A percentile compares a stretch with the other conserved stretches of the same genome.
Evolutionary conservation across 768 basidiomycete species (phyloP).

Genomic region (Mrakia gelida): DNA sequence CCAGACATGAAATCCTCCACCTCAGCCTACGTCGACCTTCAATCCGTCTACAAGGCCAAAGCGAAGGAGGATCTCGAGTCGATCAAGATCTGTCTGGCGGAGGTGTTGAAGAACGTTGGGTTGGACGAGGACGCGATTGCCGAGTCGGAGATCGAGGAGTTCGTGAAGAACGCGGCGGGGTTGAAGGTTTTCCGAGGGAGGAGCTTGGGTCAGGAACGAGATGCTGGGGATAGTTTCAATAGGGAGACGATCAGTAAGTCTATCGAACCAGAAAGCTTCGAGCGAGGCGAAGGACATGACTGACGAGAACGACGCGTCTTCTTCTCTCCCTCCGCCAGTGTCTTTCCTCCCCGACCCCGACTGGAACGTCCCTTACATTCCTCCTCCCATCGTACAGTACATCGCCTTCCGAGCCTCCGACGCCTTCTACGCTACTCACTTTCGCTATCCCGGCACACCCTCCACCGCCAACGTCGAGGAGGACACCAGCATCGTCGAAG

Average conservation of each 20-base stretch:
- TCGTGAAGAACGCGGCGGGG: conserved; percentile 47
- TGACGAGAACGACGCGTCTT: too few relatives aligned
- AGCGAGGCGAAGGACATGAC: not conserved
- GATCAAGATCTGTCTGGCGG: conserved; percentile 36
- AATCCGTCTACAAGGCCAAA: conserved; percentile 73
- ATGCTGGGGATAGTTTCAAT: conserved; percentile 9
- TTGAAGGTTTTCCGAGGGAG: conserved; percentile 44
- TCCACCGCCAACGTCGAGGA: conserved; percentile 3
- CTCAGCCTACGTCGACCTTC: conserved; percentile 71
- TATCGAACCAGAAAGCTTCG: too few relatives aligned
- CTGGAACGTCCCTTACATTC: conserved; percentile 31
- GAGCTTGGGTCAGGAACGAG: conserved; percentile 39
- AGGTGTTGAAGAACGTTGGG: conserved; percentile 37
- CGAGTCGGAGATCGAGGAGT: conserved; percentile 43
- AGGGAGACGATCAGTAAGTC: conserved; percentile 41
- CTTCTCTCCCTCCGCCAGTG: not conserved
- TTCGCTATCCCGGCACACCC: conserved; percentile 41
- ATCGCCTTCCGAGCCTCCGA: conserved; percentile 44
- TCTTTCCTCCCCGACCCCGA: conserved; percentile 30
- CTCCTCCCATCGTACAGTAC: conserved; percentile 41
- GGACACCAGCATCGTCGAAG: conserved; percentile 13
- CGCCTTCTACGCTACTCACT: conserved; percentile 38
- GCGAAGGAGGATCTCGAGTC: conserved; percentile 48
- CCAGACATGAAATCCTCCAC: conserved; percentile 98
- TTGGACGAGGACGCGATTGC: conserved; percentile 39